Conservation (phyloP, 768 basidiomycete species). For the Russula sp. region DNA sequence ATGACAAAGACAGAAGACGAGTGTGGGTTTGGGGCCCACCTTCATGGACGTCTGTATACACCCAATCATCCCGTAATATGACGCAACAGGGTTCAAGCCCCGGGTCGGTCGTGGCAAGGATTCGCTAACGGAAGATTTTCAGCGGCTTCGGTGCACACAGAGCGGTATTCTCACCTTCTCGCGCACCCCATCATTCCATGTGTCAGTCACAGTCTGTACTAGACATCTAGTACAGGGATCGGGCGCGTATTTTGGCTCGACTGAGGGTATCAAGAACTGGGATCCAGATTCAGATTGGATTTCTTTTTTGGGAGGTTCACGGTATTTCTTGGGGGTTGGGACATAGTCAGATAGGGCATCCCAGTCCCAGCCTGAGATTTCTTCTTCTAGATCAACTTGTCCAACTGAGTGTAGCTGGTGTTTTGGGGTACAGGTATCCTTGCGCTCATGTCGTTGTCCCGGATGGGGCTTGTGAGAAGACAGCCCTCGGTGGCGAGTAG, state of each 20-base stretch:
- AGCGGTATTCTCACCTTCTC: constrained; percentile 14
- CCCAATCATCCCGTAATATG: constrained; percentile 74
- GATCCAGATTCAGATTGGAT: background rate
- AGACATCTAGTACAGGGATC: constrained; percentile 17
- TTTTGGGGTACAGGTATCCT: background rate
- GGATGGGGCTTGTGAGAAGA: background rate
- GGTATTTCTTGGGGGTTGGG: constrained; percentile 18
- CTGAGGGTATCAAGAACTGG: background rate
- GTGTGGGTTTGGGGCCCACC: constrained; percentile 34
- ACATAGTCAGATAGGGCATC: constrained; percentile 22
- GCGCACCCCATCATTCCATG: background rate
- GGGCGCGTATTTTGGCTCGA: constrained; percentile 7
- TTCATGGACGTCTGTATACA: constrained; percentile 47
- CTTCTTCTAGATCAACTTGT: constrained; percentile 9
- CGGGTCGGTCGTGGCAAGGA: constrained; percentile 42
- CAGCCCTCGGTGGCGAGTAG: constrained; percentile 14
- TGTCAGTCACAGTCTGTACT: constrained; percentile 2
- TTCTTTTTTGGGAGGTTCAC: background rate
- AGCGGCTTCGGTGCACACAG: background rate
- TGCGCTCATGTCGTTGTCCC: background rate
- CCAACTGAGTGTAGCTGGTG: constrained; percentile 10
- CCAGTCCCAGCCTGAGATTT: constrained; percentile 19
- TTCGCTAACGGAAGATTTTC: constrained; percentile 31
- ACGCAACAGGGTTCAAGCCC: constrained; percentile 40
- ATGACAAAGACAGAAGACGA: background rate